A percentile compares a stretch with the other conserved stretches of the same genome.
phyloP scores from a whole-genome alignment of 345 rosid genomes.

The Conringia planisiliqua region DNA sequence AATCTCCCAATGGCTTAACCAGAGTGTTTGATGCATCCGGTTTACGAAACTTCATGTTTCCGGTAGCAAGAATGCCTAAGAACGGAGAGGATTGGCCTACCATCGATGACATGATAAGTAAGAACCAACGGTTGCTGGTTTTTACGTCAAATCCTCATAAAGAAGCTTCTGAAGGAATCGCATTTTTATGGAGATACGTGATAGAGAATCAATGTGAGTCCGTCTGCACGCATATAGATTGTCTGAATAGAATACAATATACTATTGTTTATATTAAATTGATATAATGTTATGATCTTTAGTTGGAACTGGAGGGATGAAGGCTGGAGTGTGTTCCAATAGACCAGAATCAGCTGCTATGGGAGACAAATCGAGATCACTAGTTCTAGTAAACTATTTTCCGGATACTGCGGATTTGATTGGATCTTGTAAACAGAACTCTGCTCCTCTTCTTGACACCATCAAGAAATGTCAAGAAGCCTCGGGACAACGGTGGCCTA shows the following conservation, averaged over 20 bases:
- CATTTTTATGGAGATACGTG: slow-evolving; percentile 75
- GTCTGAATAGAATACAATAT: neutral
- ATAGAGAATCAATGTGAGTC: slow-evolving; percentile 85
- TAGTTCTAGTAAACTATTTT: slow-evolving; percentile 69
- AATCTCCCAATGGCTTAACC: slow-evolving; percentile 58
- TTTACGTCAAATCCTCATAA: slow-evolving; percentile 66
- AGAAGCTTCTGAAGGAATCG: slow-evolving; percentile 77
- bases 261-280: neutral
- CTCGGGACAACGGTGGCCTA: slow-evolving; percentile 83
- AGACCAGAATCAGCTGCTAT: slow-evolving; percentile 69
- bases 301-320: slow-evolving; percentile 84
- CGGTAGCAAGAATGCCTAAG: slow-evolving; percentile 76
- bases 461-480: slow-evolving; percentile 52
- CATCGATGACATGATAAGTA: slow-evolving; percentile 58
- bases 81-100: slow-evolving; percentile 76
- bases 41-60: slow-evolving; percentile 69
- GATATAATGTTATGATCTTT: slow-evolving; percentile 3
- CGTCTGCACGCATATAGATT: neutral
- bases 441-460: slow-evolving; percentile 64
- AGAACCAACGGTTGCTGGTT: slow-evolving; percentile 73
- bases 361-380: slow-evolving; percentile 54
- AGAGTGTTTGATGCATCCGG: slow-evolving; percentile 72
- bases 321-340: slow-evolving; percentile 61
- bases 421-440: slow-evolving; percentile 66
- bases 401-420: slow-evolving; percentile 51